Base-by-base conservation (phyloP, 768 basidiomycete species). In the Filobasidium floriforme region DNA sequence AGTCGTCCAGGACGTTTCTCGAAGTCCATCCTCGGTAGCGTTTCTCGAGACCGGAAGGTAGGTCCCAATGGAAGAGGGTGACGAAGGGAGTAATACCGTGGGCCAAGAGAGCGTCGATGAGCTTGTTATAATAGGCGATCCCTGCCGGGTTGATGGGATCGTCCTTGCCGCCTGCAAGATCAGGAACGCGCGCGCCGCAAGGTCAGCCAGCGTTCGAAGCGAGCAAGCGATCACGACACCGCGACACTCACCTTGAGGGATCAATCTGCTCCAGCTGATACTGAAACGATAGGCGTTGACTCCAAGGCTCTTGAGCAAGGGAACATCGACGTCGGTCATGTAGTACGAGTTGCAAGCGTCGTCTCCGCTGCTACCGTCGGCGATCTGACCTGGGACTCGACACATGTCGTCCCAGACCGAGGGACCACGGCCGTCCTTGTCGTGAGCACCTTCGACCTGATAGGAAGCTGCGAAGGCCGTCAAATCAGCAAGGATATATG, bases 41-140 rank as follows among this genome's bases (percentile, higher is more conserved):
- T 67, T 89, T 85, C 63, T 88, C 84, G 44, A 91, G 82, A 24
- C 79, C 85, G 73, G 88, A 86, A 11, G 89, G 89, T 11, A 89
- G 82, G 73, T 89, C 88, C 89, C 88, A 89, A 75, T 87, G 87
- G 73, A 87, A 87, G 41, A 88, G 77, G 0, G 86, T 88, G 85
- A 88, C 65, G 29, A 62, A 71, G 12, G 55, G 63, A 26, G 57
- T 59, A 72, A 89, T 88, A 3, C 84, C 86, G 60, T 84, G 79
- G 44, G 81, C 82, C 22, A 89, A 79, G 29, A 89, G 79, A 57
- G 80, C 85, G 76, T 90, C 85, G 71, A 89, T 88, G 70, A 89
- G 77, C 60, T 84, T 81, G 22, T 84, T 85, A 81, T 89, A 90
- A 72, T 83, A 87, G 62, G 83, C 80, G 72, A 89, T 85, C 24